Conservation (phyloP, 78 protist species). For the Tieghemostelium lacteum region DNA sequence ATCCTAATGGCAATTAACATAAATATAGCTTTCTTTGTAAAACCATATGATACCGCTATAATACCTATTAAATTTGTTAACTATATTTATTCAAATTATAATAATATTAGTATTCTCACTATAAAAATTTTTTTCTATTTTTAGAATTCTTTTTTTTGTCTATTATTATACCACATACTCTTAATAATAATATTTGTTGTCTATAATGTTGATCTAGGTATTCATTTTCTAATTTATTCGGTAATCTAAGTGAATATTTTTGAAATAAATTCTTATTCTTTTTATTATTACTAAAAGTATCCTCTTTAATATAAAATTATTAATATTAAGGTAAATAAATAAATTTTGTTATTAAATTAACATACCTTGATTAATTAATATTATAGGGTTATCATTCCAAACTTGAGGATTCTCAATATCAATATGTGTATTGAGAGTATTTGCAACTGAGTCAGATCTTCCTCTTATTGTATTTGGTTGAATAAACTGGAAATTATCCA, state of each 20-base stretch:
- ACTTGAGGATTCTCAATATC: constrained; percentile 51
- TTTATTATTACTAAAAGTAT: background rate
- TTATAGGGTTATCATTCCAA: constrained; percentile 41
- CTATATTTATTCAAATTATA: too few species aligned
- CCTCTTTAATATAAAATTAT: background rate
- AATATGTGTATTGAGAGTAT: constrained; percentile 18
- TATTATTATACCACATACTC: constrained; percentile 4
- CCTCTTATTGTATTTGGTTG: background rate
- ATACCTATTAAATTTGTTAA: constrained; percentile 62
- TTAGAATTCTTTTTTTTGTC: background rate
- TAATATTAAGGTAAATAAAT: background rate
- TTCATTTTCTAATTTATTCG: constrained; percentile 34
- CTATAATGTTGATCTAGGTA: constrained; percentile 39
- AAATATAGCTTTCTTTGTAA: constrained; percentile 50
- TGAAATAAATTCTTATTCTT: constrained; percentile 43
- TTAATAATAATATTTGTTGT: constrained; percentile 48
- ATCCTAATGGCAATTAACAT: constrained; percentile 68
- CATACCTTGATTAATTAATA: constrained; percentile 3
- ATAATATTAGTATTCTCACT: too few species aligned
- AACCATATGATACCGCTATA: constrained; percentile 63
- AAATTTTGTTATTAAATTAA: background rate
- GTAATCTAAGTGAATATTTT: constrained; percentile 49
- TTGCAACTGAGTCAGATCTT: constrained; percentile 34
- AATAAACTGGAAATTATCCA: background rate
- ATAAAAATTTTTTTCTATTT: background rate